These are phyloP conservation scores for Yarrowia sp. DNA, from an alignment of 805 yeast species.

Conservation along the genomic window DNA sequence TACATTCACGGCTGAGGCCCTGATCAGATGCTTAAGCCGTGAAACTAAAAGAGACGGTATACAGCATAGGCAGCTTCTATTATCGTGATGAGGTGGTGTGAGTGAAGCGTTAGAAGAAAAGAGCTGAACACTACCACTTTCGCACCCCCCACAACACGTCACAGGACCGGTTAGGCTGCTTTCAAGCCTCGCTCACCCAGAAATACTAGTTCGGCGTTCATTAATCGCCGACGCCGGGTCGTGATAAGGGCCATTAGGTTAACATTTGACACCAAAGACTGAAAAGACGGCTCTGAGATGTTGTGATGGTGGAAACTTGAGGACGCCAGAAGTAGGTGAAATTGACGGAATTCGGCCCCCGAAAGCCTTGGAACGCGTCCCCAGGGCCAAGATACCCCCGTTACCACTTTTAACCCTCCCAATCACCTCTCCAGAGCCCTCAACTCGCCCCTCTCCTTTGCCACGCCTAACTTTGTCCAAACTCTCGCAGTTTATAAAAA, in stretches of 20 bases:
- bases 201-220: neutral
- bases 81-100: too few species aligned
- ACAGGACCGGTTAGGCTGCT: too few species aligned
- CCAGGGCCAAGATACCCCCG: too few species aligned
- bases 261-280: neutral
- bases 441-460: neutral
- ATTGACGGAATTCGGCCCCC: neutral
- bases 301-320: neutral
- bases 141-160: too few species aligned
- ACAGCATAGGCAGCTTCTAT: neutral
- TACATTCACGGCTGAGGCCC: slow-evolving; percentile 15
- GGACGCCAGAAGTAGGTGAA: neutral
- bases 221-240: neutral
- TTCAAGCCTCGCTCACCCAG: too few species aligned
- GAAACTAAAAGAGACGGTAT: slow-evolving; percentile 20
- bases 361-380: too few species aligned
- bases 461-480: slow-evolving; percentile 2
- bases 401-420: neutral
- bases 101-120: too few species aligned
- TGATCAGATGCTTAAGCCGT: slow-evolving; percentile 16
- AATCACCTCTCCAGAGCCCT: neutral
- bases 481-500: slow-evolving; percentile 25
- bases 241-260: slow-evolving; percentile 13
- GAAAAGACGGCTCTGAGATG: slow-evolving; percentile 4
- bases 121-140: too few species aligned